Base-by-base conservation (phyloP, 371 early-diverging fungal species). In the Umbelopsis sp. region DNA sequence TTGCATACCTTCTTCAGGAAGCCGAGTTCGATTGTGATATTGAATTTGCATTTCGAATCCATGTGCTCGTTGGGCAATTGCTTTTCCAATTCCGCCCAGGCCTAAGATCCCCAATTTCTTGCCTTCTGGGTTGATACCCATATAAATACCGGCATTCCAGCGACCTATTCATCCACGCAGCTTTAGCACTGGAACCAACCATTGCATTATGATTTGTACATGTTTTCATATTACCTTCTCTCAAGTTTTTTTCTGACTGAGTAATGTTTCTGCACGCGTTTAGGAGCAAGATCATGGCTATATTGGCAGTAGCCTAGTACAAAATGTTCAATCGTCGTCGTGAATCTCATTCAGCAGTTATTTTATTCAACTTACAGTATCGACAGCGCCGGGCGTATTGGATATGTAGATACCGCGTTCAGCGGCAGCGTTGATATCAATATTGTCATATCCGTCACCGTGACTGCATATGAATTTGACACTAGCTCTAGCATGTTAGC, bases 11-110 rank as follows among this genome's bases (percentile, higher is more conserved):
- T 79, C 77, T 29, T 63, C 24, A 14, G 73, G 35, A 32, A 85
- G 64, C 12, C 79, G 81, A 14, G 65, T 72, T 11, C 88, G 78
- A 71, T 88, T 88, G 65, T 88, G 76, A 41, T 88, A 88, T 35
- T 81, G 74, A 10, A 88, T 73, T 41, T 85, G 80, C 80, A 86
- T 78, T 35, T 84, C 87, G 62, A 88, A 79, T 0, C 81, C 84
- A 65, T 65, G 46, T 69, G 84, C 85, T 32, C 88, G 81, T 65
- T 82, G 80, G n/a, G 87, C 88, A 10, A 86, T 74, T 0, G 88
- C 85, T 52, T 80, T 74, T 1, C 88, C 88, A 50, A 88, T 88
- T 18, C 88, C 88, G 14, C 88, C 88, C 70, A 86, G 78, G 11
- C 88, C 88, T 11, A 88, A 70, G 35, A 88, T 80, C 63, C 88